Evolutionary conservation across 768 basidiomycete species (phyloP), one percentile per base, ranked within the genome.

Genomic region (Stropharia rugosoannulata): DNA sequence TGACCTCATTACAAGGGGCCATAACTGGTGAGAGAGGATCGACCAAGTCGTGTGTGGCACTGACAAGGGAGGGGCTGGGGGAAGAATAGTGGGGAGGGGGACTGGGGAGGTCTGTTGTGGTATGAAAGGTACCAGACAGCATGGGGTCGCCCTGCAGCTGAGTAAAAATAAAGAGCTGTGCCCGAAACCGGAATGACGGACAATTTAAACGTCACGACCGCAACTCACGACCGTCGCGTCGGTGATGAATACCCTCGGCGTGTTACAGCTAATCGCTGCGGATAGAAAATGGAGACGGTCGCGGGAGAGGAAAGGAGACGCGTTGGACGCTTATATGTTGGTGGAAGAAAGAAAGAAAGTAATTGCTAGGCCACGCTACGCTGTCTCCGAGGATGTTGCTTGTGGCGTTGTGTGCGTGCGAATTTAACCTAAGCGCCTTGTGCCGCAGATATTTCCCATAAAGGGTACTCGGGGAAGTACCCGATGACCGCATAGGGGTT

Each of bases 1-100:
- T 65, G 64, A 62, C 56, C 38, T 55, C 36, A 42, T 51, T 40
- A 52, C 27, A 50, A 51, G 59, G 56, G 59, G 58, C 59, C 52
- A 57, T 59, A 29, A 25, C 15, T 27, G 27, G 19, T 27, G 16
- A 11, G 15, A 50, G 53, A 59, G 29, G 43, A 37, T 38, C 47
- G 42, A 47, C 43, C 46, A 39, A 27, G 36, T 16, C 53, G 35
- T 18, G 41, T 22, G 25, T 47, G 50, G 48, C 48, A 58, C 51
- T 55, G 10, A 49, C 48, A 43, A 16, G n/a, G 43, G 19, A 18
- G 38, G 22, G 9, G 49, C 4, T 22, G 15, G 15, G 10, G 36
- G 36, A 37, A 54, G 16, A 5, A 10, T 7, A 19, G 51, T 2
- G 16, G n/a, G 42, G 11, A 18, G 29, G n/a, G 42, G 25, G 18